A percentile compares a stretch with the other conserved stretches of the same genome.
These are phyloP conservation scores for Fagopyrum homotropicum DNA, from an alignment of 148 eudicot species.

Conservation along the genomic window DNA sequence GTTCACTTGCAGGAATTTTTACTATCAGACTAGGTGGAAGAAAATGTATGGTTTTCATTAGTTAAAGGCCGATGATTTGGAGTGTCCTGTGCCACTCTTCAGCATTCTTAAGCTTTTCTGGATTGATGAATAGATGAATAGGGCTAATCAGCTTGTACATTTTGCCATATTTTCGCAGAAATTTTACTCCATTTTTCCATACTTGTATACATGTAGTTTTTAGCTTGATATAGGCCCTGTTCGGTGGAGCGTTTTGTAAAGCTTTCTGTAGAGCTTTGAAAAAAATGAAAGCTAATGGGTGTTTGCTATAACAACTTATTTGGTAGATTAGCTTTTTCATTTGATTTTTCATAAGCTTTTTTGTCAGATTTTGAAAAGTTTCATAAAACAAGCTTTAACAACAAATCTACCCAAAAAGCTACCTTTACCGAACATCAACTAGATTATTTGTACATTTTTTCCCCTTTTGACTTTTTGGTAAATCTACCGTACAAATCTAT, in stretches of 20 bases:
- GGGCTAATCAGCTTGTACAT: background rate
- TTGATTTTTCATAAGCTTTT: no score
- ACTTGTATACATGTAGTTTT: background rate
- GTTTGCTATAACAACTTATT: no score
- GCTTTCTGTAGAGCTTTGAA: no score
- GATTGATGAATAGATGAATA: background rate
- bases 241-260: no score
- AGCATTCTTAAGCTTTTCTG: background rate
- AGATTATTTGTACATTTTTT: no score
- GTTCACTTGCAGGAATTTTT: slow-evolving; percentile 5
- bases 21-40: background rate
- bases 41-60: background rate
- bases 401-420: background rate
- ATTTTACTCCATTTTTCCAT: background rate
- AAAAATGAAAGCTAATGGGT: no score
- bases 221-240: background rate
- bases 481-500: no score
- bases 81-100: background rate
- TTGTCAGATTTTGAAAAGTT: no score
- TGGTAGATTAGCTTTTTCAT: no score
- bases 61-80: background rate
- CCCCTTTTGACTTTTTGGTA: no score
- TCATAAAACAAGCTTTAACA: no score
- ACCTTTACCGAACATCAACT: background rate
- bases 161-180: no score